A percentile compares a stretch with the other conserved stretches of the same genome.
phyloP scores from a whole-genome alignment of 1,139 yeast genomes.

The Candida sp. region DNA sequence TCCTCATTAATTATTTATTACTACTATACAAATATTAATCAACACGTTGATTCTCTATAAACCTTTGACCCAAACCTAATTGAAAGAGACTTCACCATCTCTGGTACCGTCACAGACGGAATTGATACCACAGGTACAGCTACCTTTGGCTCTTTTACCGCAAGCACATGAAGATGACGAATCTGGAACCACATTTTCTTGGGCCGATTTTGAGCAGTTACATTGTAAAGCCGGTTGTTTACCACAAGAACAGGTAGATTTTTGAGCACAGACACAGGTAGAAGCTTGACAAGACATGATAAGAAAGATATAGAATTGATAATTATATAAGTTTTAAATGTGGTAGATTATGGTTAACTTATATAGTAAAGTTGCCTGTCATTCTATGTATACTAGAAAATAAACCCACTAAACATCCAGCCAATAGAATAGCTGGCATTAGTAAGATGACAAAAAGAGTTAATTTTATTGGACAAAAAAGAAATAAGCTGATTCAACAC shows the following conservation, averaged over 20 bases:
- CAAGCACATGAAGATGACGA: conserved; percentile 40
- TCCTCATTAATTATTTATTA: no score
- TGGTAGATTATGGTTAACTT: not conserved
- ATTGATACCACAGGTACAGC: conserved; percentile 42
- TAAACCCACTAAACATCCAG: not conserved
- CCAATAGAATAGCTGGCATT: conserved; percentile 12
- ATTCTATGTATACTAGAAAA: no score
- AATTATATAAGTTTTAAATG: not conserved
- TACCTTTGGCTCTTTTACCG: conserved; percentile 40
- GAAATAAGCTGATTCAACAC: no score
- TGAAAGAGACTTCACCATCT: conserved; percentile 35
- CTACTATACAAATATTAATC: not conserved
- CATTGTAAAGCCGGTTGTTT: conserved; percentile 45
- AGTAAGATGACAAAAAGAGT: conserved; percentile 4
- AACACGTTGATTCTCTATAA: not conserved
- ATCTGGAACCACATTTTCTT: conserved; percentile 38
- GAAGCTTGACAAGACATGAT: conserved; percentile 43
- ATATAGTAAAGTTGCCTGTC: not conserved
- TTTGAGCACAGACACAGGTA: conserved; percentile 46
- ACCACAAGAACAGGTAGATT: conserved; percentile 51
- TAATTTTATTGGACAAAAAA: no score
- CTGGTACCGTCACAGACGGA: conserved; percentile 38
- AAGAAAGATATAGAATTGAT: not conserved
- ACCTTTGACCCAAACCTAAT: not conserved
- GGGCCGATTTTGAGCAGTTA: conserved; percentile 38